Conservation (phyloP, 208 protist genomes). For the Trypanosoma scelopori region DNA sequence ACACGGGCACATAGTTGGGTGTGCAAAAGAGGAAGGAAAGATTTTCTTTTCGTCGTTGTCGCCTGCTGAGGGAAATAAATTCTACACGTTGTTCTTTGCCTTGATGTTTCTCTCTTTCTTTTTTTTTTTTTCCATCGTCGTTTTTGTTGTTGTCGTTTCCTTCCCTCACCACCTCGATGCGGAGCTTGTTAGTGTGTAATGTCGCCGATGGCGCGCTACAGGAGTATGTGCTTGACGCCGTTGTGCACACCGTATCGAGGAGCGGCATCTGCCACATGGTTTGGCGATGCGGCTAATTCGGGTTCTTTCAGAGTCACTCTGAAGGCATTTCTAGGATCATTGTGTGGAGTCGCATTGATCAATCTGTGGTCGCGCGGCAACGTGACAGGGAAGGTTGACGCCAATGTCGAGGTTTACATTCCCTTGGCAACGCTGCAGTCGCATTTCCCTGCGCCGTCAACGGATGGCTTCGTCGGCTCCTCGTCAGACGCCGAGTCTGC, state of each 20-base stretch:
- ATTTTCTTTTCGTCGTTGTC: background rate
- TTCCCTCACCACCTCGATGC: too few species aligned
- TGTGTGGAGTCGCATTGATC: conserved; percentile 58
- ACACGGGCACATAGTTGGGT: background rate
- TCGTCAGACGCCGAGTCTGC: conserved; percentile 13
- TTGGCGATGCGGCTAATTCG: conserved; percentile 26
- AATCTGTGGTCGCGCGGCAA: conserved; percentile 75
- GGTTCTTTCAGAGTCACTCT: conserved; percentile 38
- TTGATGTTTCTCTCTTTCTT: conserved; percentile 9
- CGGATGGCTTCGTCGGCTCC: conserved; percentile 69
- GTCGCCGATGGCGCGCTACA: background rate
- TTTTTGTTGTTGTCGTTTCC: too few species aligned
- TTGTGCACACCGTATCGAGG: conserved; percentile 11
- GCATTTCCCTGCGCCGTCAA: conserved; percentile 29
- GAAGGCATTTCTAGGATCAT: conserved; percentile 37
- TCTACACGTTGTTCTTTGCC: background rate
- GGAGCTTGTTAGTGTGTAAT: background rate
- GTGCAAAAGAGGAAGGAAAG: background rate
- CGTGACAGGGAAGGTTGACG: conserved; percentile 42
- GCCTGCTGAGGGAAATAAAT: background rate
- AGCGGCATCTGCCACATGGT: conserved; percentile 62
- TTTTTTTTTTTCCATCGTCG: background rate
- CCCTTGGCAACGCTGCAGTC: conserved; percentile 9
- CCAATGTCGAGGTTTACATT: conserved; percentile 51
- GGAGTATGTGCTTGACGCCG: background rate